Evolutionary conservation across 805 yeast species (phyloP).

Genomic region (Sporopachydermia quercuum): DNA sequence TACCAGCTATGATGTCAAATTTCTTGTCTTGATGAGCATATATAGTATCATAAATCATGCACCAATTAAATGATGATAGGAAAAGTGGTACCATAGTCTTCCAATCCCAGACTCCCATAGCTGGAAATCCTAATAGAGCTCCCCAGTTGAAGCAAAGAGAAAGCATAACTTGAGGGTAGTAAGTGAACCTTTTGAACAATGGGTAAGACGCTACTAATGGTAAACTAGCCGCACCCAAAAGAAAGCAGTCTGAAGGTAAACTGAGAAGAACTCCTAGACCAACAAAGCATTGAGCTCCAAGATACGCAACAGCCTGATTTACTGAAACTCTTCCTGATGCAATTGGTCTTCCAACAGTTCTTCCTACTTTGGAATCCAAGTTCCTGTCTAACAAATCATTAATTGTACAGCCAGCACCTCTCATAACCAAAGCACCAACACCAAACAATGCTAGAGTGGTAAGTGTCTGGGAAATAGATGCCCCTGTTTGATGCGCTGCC

Average conservation of each 20-base stretch:
- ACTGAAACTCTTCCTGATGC: conserved; percentile 72
- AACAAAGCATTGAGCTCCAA: conserved; percentile 57
- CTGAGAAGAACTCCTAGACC: conserved; percentile 61
- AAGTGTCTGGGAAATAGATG: conserved; percentile 48
- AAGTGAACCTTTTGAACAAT: conserved; percentile 83
- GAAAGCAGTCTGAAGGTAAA: conserved; percentile 71
- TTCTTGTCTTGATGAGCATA: conserved; percentile 95
- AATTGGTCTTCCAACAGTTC: conserved; percentile 86
- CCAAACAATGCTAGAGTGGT: conserved; percentile 59
- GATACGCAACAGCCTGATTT: conserved; percentile 52
- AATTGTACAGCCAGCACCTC: conserved; percentile 96
- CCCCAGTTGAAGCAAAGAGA: conserved; percentile 91
- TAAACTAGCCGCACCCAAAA: conserved; percentile 68
- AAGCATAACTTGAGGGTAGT: conserved; percentile 81
- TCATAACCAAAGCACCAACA: conserved; percentile 77
- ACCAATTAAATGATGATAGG: conserved; percentile 72
- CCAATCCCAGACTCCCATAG: conserved; percentile 75
- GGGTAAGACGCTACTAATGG: conserved; percentile 81
- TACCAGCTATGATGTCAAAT: conserved; percentile 81
- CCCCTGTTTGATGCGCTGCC: conserved; percentile 60
- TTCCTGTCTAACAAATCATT: conserved; percentile 81
- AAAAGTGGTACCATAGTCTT: conserved; percentile 68
- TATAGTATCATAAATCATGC: conserved; percentile 89
- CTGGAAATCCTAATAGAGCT: conserved; percentile 85
- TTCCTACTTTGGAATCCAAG: conserved; percentile 69